Evolutionary conservation across 2,329 filamentous ascomycete genomes (phyloP), one percentile per base, ranked within the genome.

Genomic region (Penicillium sp.): DNA sequence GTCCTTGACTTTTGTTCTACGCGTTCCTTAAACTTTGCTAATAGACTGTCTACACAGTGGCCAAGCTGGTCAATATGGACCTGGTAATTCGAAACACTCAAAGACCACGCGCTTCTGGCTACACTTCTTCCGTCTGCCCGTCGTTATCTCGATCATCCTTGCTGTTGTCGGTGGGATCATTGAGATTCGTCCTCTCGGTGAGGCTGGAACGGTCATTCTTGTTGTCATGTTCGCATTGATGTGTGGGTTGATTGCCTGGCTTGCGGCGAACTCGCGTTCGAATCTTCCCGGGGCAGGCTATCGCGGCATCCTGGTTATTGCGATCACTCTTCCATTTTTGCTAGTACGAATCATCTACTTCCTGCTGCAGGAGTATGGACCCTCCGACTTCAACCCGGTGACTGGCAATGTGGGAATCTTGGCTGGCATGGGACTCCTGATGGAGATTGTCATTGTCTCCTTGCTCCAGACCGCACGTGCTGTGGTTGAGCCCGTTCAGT

Each of bases 81-180:
- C 55, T 4, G 50, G 50, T 23, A 54, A 56, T 25, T 58, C 56
- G 7, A 51, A 46, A 28, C 54, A 54, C 18, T 48, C 58, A 14
- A 48, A 47, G 8, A 8, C 21, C 9, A 48, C 45, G 15, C 53
- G 53, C 3, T 47, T 60, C 27, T 28, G 43, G 13, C 43, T 60
- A 16, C 51, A 56, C 16, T 47, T 44, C 33, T 60, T 60, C 33
- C 54, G 57, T 8, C 54, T 60, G 13, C 56, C 55, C 1, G 43
- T 55, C 3, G 38, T 54, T 21, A 31, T 58, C 4, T 47, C 50
- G n/a, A 52, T 59, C 20, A 41, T 54, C 3, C 17, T 57, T 15
- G 46, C 48, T 4, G 36, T 61, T 6, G 58, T 57, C 5, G 51
- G 55, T 2, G 43, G 37, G 2, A 45, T 30, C 23, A 44, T 53